Conservation (phyloP, 2,329 filamentous ascomycete species). For the Colletotrichum filicis region DNA sequence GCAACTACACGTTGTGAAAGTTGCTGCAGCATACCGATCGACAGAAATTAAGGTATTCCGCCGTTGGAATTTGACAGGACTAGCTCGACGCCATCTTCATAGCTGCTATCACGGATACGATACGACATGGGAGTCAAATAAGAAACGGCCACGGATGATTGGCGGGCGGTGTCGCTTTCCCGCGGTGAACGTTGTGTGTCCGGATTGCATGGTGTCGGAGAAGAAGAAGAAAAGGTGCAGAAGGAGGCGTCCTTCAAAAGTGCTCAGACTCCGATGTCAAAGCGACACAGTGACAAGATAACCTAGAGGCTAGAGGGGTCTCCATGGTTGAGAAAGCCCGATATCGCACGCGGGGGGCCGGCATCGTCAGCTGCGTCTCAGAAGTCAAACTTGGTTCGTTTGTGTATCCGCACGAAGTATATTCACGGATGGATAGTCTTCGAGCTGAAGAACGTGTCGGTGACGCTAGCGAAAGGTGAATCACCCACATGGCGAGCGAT, state of each 20-base stretch:
- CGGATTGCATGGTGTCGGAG: neutral
- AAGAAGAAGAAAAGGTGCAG: slow-evolving; percentile 3
- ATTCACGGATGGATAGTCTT: neutral
- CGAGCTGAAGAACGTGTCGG: neutral
- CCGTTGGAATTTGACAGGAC: slow-evolving; percentile 8
- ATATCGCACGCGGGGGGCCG: neutral
- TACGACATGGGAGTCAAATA: neutral
- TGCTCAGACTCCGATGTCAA: neutral
- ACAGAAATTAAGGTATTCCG: neutral
- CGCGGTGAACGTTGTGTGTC: neutral
- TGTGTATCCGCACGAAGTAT: neutral
- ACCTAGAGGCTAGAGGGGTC: neutral
- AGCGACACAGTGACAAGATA: neutral
- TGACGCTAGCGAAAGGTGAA: neutral
- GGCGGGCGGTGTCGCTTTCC: neutral
- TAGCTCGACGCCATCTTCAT: neutral
- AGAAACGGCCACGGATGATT: neutral
- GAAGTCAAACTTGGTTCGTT: neutral
- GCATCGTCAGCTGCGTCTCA: neutral
- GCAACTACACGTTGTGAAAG: neutral
- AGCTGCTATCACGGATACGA: neutral
- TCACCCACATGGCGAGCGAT: neutral
- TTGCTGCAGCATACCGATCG: neutral
- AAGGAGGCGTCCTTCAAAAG: neutral
- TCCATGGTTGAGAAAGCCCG: neutral